Base-by-base conservation (phyloP, 768 basidiomycete species). In the Rossbeevera mucosa region DNA sequence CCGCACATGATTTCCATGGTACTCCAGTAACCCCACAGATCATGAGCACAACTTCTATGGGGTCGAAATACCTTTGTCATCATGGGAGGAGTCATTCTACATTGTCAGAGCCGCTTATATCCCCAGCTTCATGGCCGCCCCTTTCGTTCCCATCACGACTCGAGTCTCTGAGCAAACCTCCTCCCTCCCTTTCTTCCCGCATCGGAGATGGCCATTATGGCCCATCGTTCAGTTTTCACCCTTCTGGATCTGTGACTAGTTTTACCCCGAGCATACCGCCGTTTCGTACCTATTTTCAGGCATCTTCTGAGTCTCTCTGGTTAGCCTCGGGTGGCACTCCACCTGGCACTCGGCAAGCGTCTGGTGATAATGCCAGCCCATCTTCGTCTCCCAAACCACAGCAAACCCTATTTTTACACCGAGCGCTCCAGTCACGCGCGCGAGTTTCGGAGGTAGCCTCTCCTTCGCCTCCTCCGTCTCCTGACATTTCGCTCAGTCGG, bases 61-160 rank as follows among this genome's bases (percentile, higher is more conserved):
- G 16, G 25, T 12, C 47, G 14, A 48, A 16, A 2, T 13, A 14
- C 16, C 38, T 51, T 31, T 4, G 30, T 18, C 44, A 18, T 44
- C 65, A 56, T 29, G 44, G 51, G 0, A 52, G 57, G 29, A 57
- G 43, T 6, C 52, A 45, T 28, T 67, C 66, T 9, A 22, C 56
- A 13, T 65, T 61, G 0, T 46, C 48, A 7, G 62, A 70, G 14
- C 62, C 68, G 12, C 59, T 68, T 31, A 57, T 65, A 3, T 30
- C 53, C n/a, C 47, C 51, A 4, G 13, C 44, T 22, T 49, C 58
- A 5, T 58, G 50, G 48, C 52, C 57, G 0, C 45, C 55, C 18
- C 50, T 47, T 43, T 43, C 51, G 8, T n/a, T 44, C 31, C 36
- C 44, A 11, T 55, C 54, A 7, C 53, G 36, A 1, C 20, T 24